Conservation (phyloP, 192 early-diverging fungal genomes). For the Rhizophagus prolifer region DNA sequence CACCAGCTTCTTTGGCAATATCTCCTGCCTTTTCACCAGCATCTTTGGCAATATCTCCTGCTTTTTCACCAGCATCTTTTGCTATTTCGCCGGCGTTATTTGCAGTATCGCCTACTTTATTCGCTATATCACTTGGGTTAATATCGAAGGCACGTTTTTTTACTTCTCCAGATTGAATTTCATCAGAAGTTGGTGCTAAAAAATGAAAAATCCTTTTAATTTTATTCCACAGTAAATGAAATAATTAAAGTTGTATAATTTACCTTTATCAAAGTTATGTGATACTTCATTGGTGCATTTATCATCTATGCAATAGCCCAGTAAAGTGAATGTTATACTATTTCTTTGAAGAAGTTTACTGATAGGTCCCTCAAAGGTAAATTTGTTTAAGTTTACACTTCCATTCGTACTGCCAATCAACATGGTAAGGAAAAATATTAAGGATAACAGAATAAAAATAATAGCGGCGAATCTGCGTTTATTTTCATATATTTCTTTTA, state of each 20-base stretch:
- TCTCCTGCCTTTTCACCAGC: neutral
- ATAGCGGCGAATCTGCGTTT: neutral
- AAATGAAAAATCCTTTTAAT: neutral
- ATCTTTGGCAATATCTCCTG: neutral
- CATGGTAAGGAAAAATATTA: slow-evolving; percentile 1
- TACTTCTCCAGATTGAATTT: neutral
- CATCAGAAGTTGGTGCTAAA: slow-evolving; percentile 7
- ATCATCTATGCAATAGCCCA: slow-evolving; percentile 22
- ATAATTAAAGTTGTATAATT: neutral
- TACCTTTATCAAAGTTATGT: slow-evolving; percentile 27
- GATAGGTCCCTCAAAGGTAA: neutral
- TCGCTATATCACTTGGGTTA: neutral
- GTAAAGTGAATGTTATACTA: slow-evolving; percentile 19
- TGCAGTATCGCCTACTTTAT: neutral
- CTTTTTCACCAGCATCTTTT: neutral
- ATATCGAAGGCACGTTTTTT: slow-evolving; percentile 1
- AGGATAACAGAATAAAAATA: neutral
- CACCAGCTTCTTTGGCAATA: neutral
- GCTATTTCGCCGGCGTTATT: neutral
- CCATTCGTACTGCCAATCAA: neutral
- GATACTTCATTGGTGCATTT: neutral
- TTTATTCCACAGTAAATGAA: neutral
- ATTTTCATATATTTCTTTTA: neutral
- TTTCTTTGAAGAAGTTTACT: neutral
- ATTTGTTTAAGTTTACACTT: slow-evolving; percentile 3